Base-by-base conservation (phyloP, 345 rosid genomes). In the Laguncularia racemosa region DNA sequence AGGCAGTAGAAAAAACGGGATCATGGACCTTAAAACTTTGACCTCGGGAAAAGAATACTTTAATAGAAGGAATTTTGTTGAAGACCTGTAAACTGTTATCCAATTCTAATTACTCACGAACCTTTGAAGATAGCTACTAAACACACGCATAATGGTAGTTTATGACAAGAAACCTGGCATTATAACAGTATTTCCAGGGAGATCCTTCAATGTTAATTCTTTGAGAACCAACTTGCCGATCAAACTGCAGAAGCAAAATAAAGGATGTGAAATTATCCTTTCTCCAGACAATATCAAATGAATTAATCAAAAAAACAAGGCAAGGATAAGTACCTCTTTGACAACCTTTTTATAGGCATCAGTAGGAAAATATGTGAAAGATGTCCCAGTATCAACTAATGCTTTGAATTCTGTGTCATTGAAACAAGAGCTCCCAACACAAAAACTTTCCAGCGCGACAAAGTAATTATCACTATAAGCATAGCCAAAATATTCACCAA, bases 131-230 rank as follows among this genome's bases (percentile, higher is more conserved):
- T 3, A 0, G 40, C 40, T 33, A 33, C 40, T 33, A 33, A 6
- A 33, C 10, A 33, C 9, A 33, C 7, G 68, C 67, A 68, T 73
- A 67, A 63, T 40, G 48, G 49, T 26, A 61, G 10, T 48, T 2
- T 49, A 70, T 55, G 46, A 21, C 21, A 47, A 47, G 59, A 52
- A 57, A 71, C 79, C 76, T 75, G 67, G 69, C 51, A 60, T 71
- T 75, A 44, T 75, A 67, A 53, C 79, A 75, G 53, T 61, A 71
- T 54, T 75, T 56, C 71, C 71, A 75, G 17, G 64, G 55, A 19
- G 40, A 57, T 20, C 64, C 73, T 55, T 50, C 64, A 52, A 14
- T 17, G 65, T 33, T 64, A 44, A 64, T 55, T 43, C 73, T 75
- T 61, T 26, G 53, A 48, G 71, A 65, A 51, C 49, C 52, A 50